Evolutionary conservation across 2,329 filamentous ascomycete genomes (phyloP).

Genomic region (Macrophomina tecta): DNA sequence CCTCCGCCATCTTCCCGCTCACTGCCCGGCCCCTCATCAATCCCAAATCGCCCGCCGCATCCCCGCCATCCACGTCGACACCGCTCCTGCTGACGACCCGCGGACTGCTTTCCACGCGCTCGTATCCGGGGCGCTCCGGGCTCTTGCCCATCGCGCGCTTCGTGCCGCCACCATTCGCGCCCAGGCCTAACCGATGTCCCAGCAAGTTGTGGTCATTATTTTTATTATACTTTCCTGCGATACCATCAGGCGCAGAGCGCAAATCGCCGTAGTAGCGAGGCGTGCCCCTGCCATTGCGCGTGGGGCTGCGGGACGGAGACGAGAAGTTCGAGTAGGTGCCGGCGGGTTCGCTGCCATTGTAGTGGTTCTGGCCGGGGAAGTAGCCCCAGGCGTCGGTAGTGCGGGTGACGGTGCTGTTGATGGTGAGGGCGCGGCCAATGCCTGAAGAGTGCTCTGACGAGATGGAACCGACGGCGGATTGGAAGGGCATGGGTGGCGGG

Average conservation of each 20-base stretch:
- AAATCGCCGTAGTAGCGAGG: conserved; percentile 55
- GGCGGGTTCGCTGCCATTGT: conserved; percentile 9
- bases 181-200: conserved; percentile 34
- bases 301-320: conserved; percentile 34
- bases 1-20: conserved; percentile 75
- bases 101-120: conserved; percentile 42
- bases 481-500: conserved; percentile 23
- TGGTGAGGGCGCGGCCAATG: conserved; percentile 41
- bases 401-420: conserved; percentile 34
- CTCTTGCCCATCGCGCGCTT: conserved; percentile 38
- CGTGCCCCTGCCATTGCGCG: conserved; percentile 33
- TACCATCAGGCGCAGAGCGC: conserved; percentile 47
- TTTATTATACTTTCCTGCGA: conserved; percentile 32
- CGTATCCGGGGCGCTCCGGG: conserved; percentile 39
- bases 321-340: conserved; percentile 18
- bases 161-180: conserved; percentile 31
- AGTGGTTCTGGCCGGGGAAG: conserved; percentile 20
- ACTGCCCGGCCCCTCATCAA: conserved; percentile 59
- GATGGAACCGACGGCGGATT: conserved; percentile 12
- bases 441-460: conserved; percentile 24
- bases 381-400: conserved; percentile 38
- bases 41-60: conserved; percentile 44
- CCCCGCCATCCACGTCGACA: conserved; percentile 53
- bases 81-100: conserved; percentile 55
- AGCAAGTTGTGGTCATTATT: conserved; percentile 35